phyloP scores from a whole-genome alignment of 176 grass and related monocot species.

The Musa schizocarpa region DNA sequence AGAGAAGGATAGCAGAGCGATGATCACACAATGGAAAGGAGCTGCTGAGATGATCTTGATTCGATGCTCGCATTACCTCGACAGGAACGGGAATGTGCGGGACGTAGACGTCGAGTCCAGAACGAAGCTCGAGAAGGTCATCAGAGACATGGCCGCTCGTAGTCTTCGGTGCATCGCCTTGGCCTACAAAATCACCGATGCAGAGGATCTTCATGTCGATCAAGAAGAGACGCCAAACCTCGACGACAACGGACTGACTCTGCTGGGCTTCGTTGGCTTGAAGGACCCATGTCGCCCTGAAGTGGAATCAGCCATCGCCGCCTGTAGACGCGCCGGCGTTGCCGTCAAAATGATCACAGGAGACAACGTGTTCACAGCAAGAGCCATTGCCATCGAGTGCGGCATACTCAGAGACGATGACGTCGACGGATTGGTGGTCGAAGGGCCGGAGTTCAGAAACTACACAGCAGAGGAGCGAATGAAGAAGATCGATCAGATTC shows the following conservation, averaged over 20 bases:
- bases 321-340: conserved; percentile 43
- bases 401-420: conserved; percentile 37
- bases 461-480: conserved; percentile 36
- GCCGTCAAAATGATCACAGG: conserved; percentile 85
- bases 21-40: conserved; percentile 70
- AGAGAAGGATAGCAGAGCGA: conserved; percentile 15
- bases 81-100: conserved; percentile 2
- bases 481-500: conserved; percentile 37
- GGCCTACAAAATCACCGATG: conserved; percentile 39
- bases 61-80: conserved; percentile 31
- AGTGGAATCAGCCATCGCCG: conserved; percentile 40
- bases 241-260: conserved; percentile 38
- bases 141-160: conserved; percentile 42
- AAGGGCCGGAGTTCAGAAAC: conserved; percentile 65
- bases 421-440: conserved; percentile 27
- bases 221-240: conserved; percentile 18
- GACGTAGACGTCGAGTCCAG: conserved; percentile 25
- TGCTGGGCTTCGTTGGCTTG: conserved; percentile 62
- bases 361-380: conserved; percentile 70
- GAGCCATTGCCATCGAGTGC: conserved; percentile 65
- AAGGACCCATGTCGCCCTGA: conserved; percentile 72
- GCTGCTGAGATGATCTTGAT: conserved; percentile 67
- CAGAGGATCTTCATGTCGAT: not conserved
- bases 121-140: conserved; percentile 32
- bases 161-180: conserved; percentile 78